phyloP scores from a whole-genome alignment of 202 grass and related monocot genomes.

The Alloteropsis angusta region DNA sequence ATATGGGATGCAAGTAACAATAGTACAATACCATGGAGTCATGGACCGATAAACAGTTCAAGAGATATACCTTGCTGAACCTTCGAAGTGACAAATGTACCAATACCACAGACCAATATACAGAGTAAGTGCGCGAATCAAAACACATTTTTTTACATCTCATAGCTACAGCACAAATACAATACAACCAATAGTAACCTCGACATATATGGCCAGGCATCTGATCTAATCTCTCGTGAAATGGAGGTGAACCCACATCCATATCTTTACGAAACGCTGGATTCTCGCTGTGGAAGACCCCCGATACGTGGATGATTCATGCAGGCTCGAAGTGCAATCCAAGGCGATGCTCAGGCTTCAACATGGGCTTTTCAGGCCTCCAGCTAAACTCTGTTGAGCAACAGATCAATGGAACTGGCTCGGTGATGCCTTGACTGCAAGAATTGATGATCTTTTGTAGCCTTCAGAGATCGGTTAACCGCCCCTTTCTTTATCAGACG shows the following conservation, averaged over 20 bases:
- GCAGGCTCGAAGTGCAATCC: not conserved
- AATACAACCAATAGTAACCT: not conserved
- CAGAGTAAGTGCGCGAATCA: not conserved
- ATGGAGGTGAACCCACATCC: not conserved
- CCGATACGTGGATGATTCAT: not conserved
- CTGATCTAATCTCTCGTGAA: not conserved
- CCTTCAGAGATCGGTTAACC: slow-evolving; percentile 18
- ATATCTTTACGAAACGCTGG: not conserved
- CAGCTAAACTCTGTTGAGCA: slow-evolving; percentile 31
- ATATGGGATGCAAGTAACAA: too few relatives aligned
- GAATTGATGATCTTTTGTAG: not conserved
- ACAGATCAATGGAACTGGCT: slow-evolving; percentile 10
- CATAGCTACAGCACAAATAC: not conserved
- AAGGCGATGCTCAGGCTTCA: not conserved
- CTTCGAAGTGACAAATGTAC: not conserved
- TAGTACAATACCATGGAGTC: too few relatives aligned
- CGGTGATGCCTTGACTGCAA: slow-evolving; percentile 19
- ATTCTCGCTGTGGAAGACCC: not conserved
- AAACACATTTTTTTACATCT: not conserved
- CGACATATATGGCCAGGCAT: not conserved
- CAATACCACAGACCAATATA: not conserved
- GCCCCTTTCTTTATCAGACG: not conserved
- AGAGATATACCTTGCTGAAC: not conserved
- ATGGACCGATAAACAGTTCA: not conserved
- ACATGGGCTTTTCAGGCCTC: slow-evolving; percentile 24